These are phyloP conservation scores for Ophiosphaerella korrae DNA, from an alignment of 2,329 filamentous ascomycete genomes.

Conservation along the genomic window DNA sequence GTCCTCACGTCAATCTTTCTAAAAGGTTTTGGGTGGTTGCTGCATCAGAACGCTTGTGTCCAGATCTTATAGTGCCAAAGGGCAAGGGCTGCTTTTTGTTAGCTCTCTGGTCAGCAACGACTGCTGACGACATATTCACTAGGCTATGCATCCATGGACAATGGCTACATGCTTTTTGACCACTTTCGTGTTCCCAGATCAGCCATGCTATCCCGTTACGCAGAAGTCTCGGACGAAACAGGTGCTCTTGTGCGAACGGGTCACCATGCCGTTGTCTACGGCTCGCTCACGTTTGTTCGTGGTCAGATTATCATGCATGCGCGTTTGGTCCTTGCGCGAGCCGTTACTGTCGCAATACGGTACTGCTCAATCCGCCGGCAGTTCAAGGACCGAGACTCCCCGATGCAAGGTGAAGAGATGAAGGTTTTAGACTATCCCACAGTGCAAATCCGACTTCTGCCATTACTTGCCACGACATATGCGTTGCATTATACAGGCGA, in stretches of 20 bases:
- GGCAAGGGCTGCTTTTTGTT: background rate
- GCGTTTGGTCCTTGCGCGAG: conserved; percentile 57
- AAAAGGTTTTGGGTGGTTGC: too few relatives aligned
- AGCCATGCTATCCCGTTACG: conserved; percentile 57
- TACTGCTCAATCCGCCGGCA: conserved; percentile 57
- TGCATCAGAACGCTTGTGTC: too few relatives aligned
- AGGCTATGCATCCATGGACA: conserved; percentile 58
- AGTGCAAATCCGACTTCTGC: conserved; percentile 59
- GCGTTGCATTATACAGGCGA: conserved; percentile 55
- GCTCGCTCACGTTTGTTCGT: conserved; percentile 56
- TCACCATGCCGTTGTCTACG: conserved; percentile 57
- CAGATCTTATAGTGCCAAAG: too few relatives aligned
- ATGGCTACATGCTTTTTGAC: conserved; percentile 60
- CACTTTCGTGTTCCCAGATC: conserved; percentile 54
- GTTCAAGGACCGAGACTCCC: conserved; percentile 56
- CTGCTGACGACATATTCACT: background rate
- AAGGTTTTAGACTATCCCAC: conserved; percentile 61
- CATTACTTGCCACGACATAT: conserved; percentile 59
- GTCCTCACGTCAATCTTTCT: too few relatives aligned
- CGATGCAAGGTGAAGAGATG: conserved; percentile 43
- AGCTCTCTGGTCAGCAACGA: background rate
- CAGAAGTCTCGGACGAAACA: conserved; percentile 53
- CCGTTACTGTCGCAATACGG: conserved; percentile 59
- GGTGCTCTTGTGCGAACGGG: conserved; percentile 54
- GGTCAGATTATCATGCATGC: conserved; percentile 57